Base-by-base conservation (phyloP, 805 yeast species). In the Zygotorulaspora chibaensis region DNA sequence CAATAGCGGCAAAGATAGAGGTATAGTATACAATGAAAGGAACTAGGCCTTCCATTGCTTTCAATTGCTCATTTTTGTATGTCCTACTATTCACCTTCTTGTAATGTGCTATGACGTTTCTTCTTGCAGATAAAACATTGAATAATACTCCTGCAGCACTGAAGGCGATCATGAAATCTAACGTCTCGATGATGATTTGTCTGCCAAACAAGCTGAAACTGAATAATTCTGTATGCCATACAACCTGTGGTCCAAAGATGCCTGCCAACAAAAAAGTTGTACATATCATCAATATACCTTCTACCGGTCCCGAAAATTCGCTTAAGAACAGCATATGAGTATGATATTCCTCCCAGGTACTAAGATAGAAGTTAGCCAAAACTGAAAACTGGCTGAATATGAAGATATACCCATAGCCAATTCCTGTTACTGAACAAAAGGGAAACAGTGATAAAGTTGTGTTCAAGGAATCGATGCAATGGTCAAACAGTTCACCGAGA, bases 291-390 rank as follows among this genome's bases (percentile, higher is more conserved):
- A 88, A 61, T 25, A 90, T 86, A 2, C 98, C 98, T 66, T 90
- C 98, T 3, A 91, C 97, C 0, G 98, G 98, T 0, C 98, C 98
- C 11, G 95, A 84, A 57, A 87, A 81, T 51, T 76, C 81, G 29
- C 91, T 80, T 43, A 90, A 70, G 63, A 75, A 90, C 41, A 90
- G 71, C 38, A 80, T 81, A 57, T 88, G 95, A 0, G 97, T 90
- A 62, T 89, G 91, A 64, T 79, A 90, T 62, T 89, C 96, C 67
- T 90, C 98, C 97, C 97, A 90, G 0, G 97, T 90, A 31, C 95
- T 83, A 40, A 87, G 63, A 62, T 89, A 90, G 64, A 90, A 91
- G 65, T 90, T 90, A 50, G 84, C 78, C 42, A 87, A 73, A 2
- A 86, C 71, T 3, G 86, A 88, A 62, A 85, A 82, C 55, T 86